Percentiles rank a stretch among this genome's conserved stretches.
These are phyloP conservation scores for Dictyophora rubrovolvata DNA, from an alignment of 768 basidiomycete species.

Conservation along the genomic window DNA sequence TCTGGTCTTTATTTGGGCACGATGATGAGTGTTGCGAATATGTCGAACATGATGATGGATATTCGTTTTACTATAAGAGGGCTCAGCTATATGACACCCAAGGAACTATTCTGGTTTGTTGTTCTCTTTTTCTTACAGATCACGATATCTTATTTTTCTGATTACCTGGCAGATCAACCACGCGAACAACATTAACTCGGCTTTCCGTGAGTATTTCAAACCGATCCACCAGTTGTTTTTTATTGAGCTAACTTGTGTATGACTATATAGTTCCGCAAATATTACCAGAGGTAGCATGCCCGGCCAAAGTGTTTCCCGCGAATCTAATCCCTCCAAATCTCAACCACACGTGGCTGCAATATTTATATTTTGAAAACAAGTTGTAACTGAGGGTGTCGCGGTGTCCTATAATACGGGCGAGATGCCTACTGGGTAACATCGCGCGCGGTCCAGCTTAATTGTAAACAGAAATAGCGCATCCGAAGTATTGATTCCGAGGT, in stretches of 20 bases:
- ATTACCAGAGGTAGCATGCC: slow-evolving; percentile 8
- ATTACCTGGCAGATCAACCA: slow-evolving; percentile 2
- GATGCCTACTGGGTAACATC: no score
- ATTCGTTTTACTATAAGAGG: slow-evolving; percentile 13
- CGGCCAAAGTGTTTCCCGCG: background rate
- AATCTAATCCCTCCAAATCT: slow-evolving; percentile 3
- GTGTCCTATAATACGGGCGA: no score
- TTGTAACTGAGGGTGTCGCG: no score
- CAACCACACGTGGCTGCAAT: background rate
- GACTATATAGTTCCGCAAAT: slow-evolving; percentile 5
- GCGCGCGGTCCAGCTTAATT: no score
- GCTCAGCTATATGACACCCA: background rate
- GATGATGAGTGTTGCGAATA: slow-evolving; percentile 14
- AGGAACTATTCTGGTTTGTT: slow-evolving; percentile 9
- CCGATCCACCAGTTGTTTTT: background rate
- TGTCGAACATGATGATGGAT: slow-evolving; percentile 20
- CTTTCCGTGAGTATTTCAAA: background rate
- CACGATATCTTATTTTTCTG: slow-evolving; percentile 5
- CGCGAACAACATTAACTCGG: slow-evolving; percentile 1
- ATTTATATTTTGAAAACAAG: background rate
- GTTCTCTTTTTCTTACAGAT: slow-evolving; percentile 7
- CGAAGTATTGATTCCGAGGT: no score
- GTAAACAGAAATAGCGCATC: no score
- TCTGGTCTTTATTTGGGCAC: slow-evolving; percentile 22
- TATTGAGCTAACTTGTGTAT: background rate